Base-by-base conservation (phyloP, 2,329 filamentous ascomycete genomes). In the Microdochium trichocladiopsis region DNA sequence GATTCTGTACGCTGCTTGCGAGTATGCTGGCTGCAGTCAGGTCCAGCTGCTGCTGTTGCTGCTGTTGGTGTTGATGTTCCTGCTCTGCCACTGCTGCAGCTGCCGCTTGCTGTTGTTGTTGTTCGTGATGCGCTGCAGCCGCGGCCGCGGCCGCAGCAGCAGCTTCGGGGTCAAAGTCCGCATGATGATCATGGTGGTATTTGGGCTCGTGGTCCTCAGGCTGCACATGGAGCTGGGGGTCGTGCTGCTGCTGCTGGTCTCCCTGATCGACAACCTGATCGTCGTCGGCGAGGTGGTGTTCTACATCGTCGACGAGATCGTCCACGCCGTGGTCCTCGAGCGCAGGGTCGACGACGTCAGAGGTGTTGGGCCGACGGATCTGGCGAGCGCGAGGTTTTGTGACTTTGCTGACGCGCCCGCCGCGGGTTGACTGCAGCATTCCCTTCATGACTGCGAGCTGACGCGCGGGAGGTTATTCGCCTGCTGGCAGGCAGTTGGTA, bases 381-480 rank as follows among this genome's bases (percentile, higher is more conserved):
- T 58, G 58, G 25, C 66, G 65, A 48, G 62, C 61, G 47, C 60
- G 60, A 43, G 68, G 62, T 61, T 77, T 78, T 50, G 68, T 69
- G 60, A 76, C 72, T 62, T 74, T 76, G 64, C 62, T 70, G 33
- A 67, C 67, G 51, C 70, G 70, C 58, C 63, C 47, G 57, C 62
- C 69, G 52, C 70, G 70, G 53, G 60, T 55, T 48, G 69, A 60
- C 57, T 66, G 67, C 50, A 69, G 61, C 56, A 67, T 63, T 56
- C 66, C 67, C 54, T 66, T 69, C 68, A 69, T 71, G 31, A 51
- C 48, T 52, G 51, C 56, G 24, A 21, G 36, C 28, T 31, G 28
- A 31, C 28, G 28, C 41, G 41, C 55, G 43, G 51, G 56, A 55
- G 56, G 56, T 60, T 48, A 51, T 51, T 51, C 59, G 61, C 61